Percentiles rank a stretch among this genome's conserved stretches.
These are phyloP conservation scores for Talaromyces sp. DNA, from an alignment of 2,329 filamentous ascomycete genomes.

Conservation along the genomic window DNA sequence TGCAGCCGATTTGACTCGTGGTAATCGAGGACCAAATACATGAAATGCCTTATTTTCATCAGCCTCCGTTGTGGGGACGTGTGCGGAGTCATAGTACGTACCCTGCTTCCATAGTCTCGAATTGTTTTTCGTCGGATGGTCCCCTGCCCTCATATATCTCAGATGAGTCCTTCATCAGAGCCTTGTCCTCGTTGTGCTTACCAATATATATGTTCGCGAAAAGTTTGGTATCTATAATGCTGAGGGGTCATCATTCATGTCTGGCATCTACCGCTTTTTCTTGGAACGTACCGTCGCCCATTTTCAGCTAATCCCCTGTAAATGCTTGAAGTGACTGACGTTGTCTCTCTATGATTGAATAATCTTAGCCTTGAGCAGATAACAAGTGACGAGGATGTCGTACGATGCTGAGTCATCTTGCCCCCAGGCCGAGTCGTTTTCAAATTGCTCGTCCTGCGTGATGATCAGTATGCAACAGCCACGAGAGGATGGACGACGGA, in stretches of 20 bases:
- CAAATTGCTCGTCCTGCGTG: constrained; percentile 11
- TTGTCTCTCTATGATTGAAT: constrained; percentile 22
- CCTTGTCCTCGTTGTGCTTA: constrained; percentile 7
- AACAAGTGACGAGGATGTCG: constrained; percentile 5
- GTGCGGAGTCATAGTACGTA: not conserved
- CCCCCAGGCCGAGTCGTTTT: constrained; percentile 11
- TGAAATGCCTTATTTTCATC: constrained; percentile 19
- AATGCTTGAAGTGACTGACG: constrained; percentile 25
- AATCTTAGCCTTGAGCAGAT: constrained; percentile 2
- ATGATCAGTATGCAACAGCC: not conserved
- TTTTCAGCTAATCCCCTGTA: constrained; percentile 26
- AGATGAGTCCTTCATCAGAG: not conserved
- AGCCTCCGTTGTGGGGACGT: not conserved
- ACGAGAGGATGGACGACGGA: too few relatives aligned
- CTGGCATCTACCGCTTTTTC: constrained; percentile 1
- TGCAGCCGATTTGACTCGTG: constrained; percentile 21
- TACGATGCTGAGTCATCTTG: constrained; percentile 10
- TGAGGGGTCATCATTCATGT: constrained; percentile 3
- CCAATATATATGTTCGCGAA: constrained; percentile 23
- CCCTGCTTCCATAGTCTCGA: constrained; percentile 27
- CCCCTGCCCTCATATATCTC: constrained; percentile 3
- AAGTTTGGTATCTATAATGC: constrained; percentile 22
- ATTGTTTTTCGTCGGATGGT: constrained; percentile 20
- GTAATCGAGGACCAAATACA: constrained; percentile 21
- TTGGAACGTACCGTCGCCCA: constrained; percentile 21